phyloP scores from a whole-genome alignment of 768 basidiomycete genomes.

The Phlebiopsis gigantea region DNA sequence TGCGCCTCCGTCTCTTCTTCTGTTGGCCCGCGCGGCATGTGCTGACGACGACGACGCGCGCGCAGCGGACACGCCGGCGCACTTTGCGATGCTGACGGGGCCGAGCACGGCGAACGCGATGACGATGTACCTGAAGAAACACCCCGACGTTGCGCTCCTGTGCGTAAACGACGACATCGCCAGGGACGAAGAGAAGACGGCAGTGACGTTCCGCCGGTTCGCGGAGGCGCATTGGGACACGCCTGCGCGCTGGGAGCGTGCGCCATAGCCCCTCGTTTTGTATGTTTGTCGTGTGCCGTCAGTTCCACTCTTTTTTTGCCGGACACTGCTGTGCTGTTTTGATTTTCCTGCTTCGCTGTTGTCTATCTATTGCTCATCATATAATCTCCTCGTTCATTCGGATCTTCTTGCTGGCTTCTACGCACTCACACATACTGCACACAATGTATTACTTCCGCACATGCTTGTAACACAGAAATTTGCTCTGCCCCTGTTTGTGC shows the following conservation, averaged over 20 bases:
- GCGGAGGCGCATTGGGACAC: conserved; percentile 16
- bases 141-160: conserved; percentile 24
- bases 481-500: no score
- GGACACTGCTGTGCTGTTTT: not conserved
- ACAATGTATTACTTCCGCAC: no score
- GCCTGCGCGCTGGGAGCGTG: conserved; percentile 19
- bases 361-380: no score
- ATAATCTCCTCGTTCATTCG: not conserved
- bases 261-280: not conserved
- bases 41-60: not conserved
- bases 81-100: conserved; percentile 22
- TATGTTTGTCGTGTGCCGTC: not conserved
- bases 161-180: conserved; percentile 31
- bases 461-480: no score
- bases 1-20: conserved; percentile 16
- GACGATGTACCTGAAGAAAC: conserved; percentile 16
- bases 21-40: not conserved
- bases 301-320: not conserved
- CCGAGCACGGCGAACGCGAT: conserved; percentile 13
- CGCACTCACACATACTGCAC: no score
- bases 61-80: conserved; percentile 17
- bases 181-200: conserved; percentile 13
- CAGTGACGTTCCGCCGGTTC: conserved; percentile 15
- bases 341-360: not conserved
- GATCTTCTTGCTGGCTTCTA: not conserved